Conservation (phyloP, 768 basidiomycete genomes). For the Hygrocybe punicea region DNA sequence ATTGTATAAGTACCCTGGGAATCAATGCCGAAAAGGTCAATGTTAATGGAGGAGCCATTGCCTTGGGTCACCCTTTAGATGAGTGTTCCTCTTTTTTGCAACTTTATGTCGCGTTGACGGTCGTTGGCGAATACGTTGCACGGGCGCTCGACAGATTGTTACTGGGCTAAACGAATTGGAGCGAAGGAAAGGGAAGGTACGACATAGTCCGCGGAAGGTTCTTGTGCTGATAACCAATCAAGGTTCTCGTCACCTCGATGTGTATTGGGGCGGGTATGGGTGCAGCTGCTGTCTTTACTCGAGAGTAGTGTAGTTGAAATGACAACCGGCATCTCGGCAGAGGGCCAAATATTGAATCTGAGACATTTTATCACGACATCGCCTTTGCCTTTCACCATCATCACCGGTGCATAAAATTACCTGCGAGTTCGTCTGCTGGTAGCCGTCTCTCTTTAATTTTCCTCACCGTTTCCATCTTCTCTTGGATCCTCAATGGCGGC, state of each 20-base stretch:
- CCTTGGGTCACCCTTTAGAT: constrained; percentile 81
- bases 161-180: constrained; percentile 76
- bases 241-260: constrained; percentile 87
- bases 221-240: constrained; percentile 5
- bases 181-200: constrained; percentile 66
- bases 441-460: not conserved
- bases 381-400: too few species aligned
- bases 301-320: constrained; percentile 33
- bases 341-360: too few species aligned
- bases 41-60: constrained; percentile 89
- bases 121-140: constrained; percentile 46
- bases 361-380: too few species aligned
- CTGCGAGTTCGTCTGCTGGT: not conserved
- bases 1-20: constrained; percentile 62
- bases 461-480: not conserved
- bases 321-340: too few species aligned
- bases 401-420: not conserved
- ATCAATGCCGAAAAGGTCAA: constrained; percentile 58
- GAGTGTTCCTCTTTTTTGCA: constrained; percentile 32
- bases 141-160: constrained; percentile 80
- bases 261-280: constrained; percentile 92
- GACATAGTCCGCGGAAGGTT: constrained; percentile 11
- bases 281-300: constrained; percentile 73
- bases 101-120: not conserved
- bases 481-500: constrained; percentile 5